Base-by-base conservation (phyloP, 2,329 filamentous ascomycete genomes). In the Leptographium flavum region DNA sequence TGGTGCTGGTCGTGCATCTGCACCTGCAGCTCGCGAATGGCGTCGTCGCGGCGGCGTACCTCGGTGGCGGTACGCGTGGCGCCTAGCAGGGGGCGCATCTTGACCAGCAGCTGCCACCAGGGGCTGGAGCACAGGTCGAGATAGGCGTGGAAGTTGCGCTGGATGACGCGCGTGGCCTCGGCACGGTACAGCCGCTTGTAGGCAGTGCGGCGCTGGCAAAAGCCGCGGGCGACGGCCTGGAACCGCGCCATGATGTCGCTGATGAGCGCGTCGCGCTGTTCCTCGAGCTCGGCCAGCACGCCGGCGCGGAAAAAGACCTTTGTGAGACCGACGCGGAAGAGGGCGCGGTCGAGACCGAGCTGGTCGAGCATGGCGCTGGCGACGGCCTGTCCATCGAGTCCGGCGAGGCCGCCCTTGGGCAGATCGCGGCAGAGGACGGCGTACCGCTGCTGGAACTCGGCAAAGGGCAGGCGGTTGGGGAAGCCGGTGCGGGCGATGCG, bases 241-340 rank as follows among this genome's bases (percentile, higher is more conserved):
- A 99, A 98, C 28, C 81, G 78, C 33, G 83, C 79, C 76, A 98
- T 88, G 58, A 98, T 94, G 52, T 94, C 83, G 8, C 85, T 83
- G 53, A 99, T 96, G 19, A 98, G 71, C 3, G 85, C 73, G 60
- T 98, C 92, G 46, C 92, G 81, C 60, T 93, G 85, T 62, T 96
- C 93, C 74, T 99, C 92, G 14, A 99, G 71, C 60, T 98, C 92
- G 32, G 92, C 92, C 39, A 99, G 73, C 3, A 99, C 90, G 48
- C 92, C 92, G 37, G 92, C 87, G 50, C 93, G 76, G 73, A 98
- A 98, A 67, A 98, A 98, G 13, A 98, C 90, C 63, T 98, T 98
- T 22, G 87, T 95, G 47, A 95, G 70, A 55, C 92, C 92, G 47
- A 99, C 87, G 21, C 93, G 83, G 62, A 93, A 98, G 51, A 94